Base-by-base conservation (phyloP, 306 rosid genomes). In the Canavalia gladiata region DNA sequence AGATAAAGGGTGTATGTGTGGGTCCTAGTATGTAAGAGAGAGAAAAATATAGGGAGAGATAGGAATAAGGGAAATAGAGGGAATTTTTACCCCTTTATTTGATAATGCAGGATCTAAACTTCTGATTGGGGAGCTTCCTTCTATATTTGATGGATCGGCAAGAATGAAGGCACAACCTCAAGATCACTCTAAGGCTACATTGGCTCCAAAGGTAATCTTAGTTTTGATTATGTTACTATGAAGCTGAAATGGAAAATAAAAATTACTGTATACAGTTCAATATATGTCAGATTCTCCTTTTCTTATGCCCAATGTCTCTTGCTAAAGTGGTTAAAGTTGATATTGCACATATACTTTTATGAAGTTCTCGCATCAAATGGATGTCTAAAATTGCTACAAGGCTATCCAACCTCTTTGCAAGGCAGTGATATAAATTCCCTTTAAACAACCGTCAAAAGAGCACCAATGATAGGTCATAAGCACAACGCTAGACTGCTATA, bases 141-240 rank as follows among this genome's bases (percentile, higher is more conserved):
- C 88, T 58, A 91, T 92, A 87, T 83, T 94, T 82, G 97, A 92
- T 83, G 97, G 98, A 74, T 88, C 97, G 12, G 97, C 98, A 5
- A 86, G 84, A 76, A 71, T 45, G 71, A 91, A 90, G 62, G 97
- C 97, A 31, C 80, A 68, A 68, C 88, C 92, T 74, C 97, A 95
- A 80, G 97, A 92, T 77, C 87, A 95, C 69, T 88, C 90, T 55
- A 86, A 86, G 86, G 94, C 86, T 83, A 92, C 95, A 63, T 83
- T 84, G 86, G 97, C 98, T 59, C 95, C 97, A 37, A 95, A 95
- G 98, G 97, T 92, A 85, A 55, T 72, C 68, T 63, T 77, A 72
- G 74, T 79, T 69, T 81, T 37, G 39, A 50, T 78, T 89, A 13
- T 78, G 55, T 67, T 78, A 65, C 81, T 59, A 37, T 33, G 39